Base-by-base conservation (phyloP, 169 alveolate species). In the Plasmodium reichenowi region DNA sequence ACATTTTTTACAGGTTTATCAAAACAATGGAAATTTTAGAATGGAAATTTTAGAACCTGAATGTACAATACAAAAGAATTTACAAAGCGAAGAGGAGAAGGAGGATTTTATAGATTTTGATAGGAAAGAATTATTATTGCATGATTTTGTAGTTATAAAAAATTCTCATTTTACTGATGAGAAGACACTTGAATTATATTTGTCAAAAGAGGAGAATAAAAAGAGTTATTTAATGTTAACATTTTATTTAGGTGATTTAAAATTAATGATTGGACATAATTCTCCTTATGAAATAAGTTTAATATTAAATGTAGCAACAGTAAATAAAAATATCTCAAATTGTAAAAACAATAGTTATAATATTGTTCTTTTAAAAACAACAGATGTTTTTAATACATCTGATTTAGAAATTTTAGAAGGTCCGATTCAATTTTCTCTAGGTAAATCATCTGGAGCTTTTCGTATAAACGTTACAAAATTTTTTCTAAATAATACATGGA, bases 101-200 rank as follows among this genome's bases (percentile, higher is more conserved):
- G 60, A 52, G 29, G 9, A 6, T 56, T 26, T 22, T 9, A 20
- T 64, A 45, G 45, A 66, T 24, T 60, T 80, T 22, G 58, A 80
- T 62, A 80, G 83, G 45, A 80, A 80, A 68, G 90, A 80, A 48
- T 80, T 80, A 29, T 80, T 80, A 80, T 59, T 80, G 26, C 64
- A 80, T 48, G 56, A 80, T 62, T 66, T 26, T 63, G 22, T 67
- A 12, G 83, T 80, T 56, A 67, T 80, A 22, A 80, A 67, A 13
- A 80, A 80, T 80, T 80, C 72, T 13, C 20, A 63, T 20, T 80
- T 80, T 56, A 29, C 73, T 17, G 59, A 80, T 68, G 90, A 32
- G 3, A 54, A 56, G 15, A 2, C 63, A 7, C 67, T 80, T 67
- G 85, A 80, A 38, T 6, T 80, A 54, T 68, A 80, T 48, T 17